Percentiles rank a stretch among this genome's conserved stretches.
Evolutionary conservation across 2,329 filamentous ascomycete species (phyloP).

Genomic region (Didymella lethalis): DNA sequence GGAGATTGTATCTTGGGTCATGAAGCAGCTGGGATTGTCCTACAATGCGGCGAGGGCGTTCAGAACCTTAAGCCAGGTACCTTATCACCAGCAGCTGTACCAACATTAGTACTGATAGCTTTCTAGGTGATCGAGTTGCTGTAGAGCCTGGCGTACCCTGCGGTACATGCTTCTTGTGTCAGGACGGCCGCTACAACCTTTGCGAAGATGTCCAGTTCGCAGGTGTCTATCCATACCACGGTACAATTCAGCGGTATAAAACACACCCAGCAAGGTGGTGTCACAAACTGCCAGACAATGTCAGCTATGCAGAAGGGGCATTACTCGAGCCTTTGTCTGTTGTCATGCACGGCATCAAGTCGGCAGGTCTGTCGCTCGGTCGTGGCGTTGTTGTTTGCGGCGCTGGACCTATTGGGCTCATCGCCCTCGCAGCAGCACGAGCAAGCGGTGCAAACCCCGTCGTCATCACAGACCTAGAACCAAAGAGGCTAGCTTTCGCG

Average conservation of each 20-base stretch:
- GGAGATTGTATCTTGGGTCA: conserved; percentile 72
- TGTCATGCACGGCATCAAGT: conserved; percentile 67
- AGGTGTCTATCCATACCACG: conserved; percentile 67
- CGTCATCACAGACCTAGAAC: conserved; percentile 69
- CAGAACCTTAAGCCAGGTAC: conserved; percentile 58
- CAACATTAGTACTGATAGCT: neutral
- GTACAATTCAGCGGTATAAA: conserved; percentile 69
- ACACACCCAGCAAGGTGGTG: conserved; percentile 66
- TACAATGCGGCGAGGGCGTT: conserved; percentile 65
- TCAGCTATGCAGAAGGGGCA: conserved; percentile 67
- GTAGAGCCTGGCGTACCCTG: conserved; percentile 73
- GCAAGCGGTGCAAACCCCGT: conserved; percentile 70
- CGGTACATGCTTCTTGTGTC: conserved; percentile 66
- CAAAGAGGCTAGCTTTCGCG: conserved; percentile 64
- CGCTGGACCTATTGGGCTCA: conserved; percentile 70
- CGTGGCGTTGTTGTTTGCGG: conserved; percentile 61
- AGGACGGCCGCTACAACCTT: conserved; percentile 68
- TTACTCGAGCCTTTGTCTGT: conserved; percentile 71
- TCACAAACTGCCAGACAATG: conserved; percentile 60
- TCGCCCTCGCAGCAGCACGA: conserved; percentile 66
- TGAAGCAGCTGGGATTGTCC: conserved; percentile 68
- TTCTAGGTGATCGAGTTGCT: conserved; percentile 68
- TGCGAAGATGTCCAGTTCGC: conserved; percentile 69
- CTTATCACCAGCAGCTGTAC: neutral
- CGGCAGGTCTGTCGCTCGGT: conserved; percentile 63